phyloP scores from a whole-genome alignment of 2,329 filamentous ascomycete species.

The Piedraia hortae region DNA sequence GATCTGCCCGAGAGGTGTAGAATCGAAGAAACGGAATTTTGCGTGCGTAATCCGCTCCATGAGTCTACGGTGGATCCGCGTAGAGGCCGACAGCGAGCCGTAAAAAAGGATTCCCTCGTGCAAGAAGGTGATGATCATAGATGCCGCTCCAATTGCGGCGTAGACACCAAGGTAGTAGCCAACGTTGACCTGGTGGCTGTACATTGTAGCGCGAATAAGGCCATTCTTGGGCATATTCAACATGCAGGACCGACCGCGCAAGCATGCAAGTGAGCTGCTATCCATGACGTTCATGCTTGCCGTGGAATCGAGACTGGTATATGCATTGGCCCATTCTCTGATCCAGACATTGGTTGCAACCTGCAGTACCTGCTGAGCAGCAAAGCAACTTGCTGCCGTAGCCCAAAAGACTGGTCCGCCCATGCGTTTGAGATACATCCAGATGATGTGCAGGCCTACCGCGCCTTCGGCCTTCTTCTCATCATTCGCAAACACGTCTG shows the following conservation, averaged over 20 bases:
- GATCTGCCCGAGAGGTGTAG: conserved; percentile 78
- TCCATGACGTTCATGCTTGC: conserved; percentile 13
- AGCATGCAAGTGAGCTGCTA: conserved; percentile 19
- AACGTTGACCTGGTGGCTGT: conserved; percentile 36
- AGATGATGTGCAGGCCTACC: conserved; percentile 66
- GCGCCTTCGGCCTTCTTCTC: conserved; percentile 66
- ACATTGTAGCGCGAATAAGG: neutral
- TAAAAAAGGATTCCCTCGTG: conserved; percentile 77
- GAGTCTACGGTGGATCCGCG: conserved; percentile 51
- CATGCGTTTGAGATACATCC: conserved; percentile 70
- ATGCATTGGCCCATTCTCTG: conserved; percentile 79
- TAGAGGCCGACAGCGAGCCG: conserved; percentile 70
- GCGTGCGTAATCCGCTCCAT: conserved; percentile 60
- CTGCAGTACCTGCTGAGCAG: conserved; percentile 55
- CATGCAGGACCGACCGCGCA: conserved; percentile 23
- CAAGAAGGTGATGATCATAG: conserved; percentile 54
- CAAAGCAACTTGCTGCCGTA: conserved; percentile 45
- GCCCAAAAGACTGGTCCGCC: conserved; percentile 94
- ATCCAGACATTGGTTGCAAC: conserved; percentile 90
- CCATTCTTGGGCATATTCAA: conserved; percentile 14
- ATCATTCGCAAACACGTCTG: conserved; percentile 23
- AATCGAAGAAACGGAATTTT: conserved; percentile 93
- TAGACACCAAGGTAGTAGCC: conserved; percentile 66
- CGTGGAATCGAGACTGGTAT: conserved; percentile 24
- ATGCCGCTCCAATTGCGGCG: conserved; percentile 47